A percentile compares a stretch with the other conserved stretches of the same genome.
Evolutionary conservation across 2,329 filamentous ascomycete species (phyloP).

Genomic region (Coniochaeta sp.): DNA sequence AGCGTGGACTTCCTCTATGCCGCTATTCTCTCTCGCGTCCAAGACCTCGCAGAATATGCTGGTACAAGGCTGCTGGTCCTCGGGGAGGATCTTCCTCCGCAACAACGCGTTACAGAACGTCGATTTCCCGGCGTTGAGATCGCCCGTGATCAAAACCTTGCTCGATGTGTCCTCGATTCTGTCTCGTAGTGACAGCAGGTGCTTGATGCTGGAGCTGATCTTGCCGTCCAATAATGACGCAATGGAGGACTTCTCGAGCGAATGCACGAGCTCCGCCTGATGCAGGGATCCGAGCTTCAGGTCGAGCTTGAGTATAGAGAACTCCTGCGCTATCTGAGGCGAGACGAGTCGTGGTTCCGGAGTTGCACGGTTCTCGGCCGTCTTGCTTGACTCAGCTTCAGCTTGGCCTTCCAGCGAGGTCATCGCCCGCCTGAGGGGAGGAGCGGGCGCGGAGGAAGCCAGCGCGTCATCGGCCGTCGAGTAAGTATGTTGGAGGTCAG

Average conservation of each 20-base stretch:
- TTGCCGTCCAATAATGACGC: conserved; percentile 88
- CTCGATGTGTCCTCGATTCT: conserved; percentile 96
- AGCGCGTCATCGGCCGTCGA: conserved; percentile 46
- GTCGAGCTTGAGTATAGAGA: conserved; percentile 91
- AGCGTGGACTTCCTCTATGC: conserved; percentile 90
- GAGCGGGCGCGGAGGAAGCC: conserved; percentile 19
- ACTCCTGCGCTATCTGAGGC: conserved; percentile 89
- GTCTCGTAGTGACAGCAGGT: conserved; percentile 78
- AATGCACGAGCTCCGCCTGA: conserved; percentile 88
- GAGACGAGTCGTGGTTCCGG: conserved; percentile 79
- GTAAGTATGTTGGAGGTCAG: conserved; percentile 56
- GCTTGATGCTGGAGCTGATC: conserved; percentile 87
- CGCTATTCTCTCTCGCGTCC: conserved; percentile 83
- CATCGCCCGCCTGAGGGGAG: conserved; percentile 56
- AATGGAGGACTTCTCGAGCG: conserved; percentile 84
- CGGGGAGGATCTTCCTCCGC: conserved; percentile 83
- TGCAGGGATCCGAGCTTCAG: conserved; percentile 81
- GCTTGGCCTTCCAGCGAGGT: conserved; percentile 59
- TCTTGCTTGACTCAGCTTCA: conserved; percentile 64
- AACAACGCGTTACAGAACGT: conserved; percentile 98
- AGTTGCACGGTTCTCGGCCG: conserved; percentile 52
- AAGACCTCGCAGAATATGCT: conserved; percentile 98
- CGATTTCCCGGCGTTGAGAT: conserved; percentile 95
- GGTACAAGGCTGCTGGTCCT: conserved; percentile 96
- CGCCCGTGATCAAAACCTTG: conserved; percentile 92